These are phyloP conservation scores for Ceratobasidium sp. DNA, from an alignment of 1,284 basidiomycete species.

Conservation along the genomic window DNA sequence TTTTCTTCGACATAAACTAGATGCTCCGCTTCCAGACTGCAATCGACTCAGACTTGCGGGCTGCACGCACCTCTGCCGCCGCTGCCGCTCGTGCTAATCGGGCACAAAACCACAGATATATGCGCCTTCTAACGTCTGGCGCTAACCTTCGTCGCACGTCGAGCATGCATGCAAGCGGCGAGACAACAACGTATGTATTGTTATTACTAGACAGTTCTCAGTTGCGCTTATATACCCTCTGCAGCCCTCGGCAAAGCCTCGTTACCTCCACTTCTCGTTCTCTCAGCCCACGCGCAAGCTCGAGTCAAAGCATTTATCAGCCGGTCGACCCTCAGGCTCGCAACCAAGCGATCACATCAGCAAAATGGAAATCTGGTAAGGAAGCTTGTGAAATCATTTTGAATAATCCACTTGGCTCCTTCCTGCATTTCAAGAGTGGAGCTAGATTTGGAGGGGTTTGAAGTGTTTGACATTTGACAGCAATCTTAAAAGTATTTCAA, in stretches of 20 bases:
- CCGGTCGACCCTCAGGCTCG: not conserved
- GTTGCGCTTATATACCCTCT: not conserved
- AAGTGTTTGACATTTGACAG: no score
- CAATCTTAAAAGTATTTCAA: no score
- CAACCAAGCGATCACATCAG: slow-evolving; percentile 1
- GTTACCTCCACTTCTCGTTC: not conserved
- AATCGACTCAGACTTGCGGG: not conserved
- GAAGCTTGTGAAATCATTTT: no score
- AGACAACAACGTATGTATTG: not conserved
- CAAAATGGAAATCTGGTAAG: no score
- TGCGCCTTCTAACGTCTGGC: not conserved
- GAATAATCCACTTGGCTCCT: no score
- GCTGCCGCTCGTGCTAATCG: not conserved
- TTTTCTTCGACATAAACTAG: not conserved
- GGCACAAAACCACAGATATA: slow-evolving; percentile 5
- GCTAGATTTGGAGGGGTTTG: no score
- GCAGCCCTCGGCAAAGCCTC: not conserved
- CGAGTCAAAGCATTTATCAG: not conserved
- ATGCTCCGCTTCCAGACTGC: not conserved
- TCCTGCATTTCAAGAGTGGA: no score
- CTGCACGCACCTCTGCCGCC: not conserved
- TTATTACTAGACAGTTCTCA: not conserved
- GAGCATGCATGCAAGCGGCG: not conserved
- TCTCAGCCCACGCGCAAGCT: not conserved
- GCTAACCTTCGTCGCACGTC: not conserved